Evolutionary conservation across 78 protist species (phyloP), one percentile per base, ranked within the genome.

Genomic region (Carpediemonas membranifera): DNA sequence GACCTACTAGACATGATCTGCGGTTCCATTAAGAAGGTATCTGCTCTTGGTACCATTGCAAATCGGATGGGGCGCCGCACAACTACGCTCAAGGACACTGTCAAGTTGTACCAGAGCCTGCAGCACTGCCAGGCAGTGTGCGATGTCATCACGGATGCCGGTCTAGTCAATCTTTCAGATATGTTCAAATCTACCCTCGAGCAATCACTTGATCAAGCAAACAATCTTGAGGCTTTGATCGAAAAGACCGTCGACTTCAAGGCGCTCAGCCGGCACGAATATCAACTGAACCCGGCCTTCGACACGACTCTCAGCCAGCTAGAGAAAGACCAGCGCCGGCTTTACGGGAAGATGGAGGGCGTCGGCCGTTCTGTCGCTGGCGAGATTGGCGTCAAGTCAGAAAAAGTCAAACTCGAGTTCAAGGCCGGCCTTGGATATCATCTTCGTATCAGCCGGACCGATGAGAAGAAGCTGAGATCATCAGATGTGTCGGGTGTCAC

Each of bases 21-120:
- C n/a, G n/a, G n/a, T n/a, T n/a, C n/a, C n/a, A n/a, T n/a, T n/a
- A n/a, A n/a, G n/a, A n/a, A n/a, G n/a, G n/a, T n/a, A n/a, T n/a
- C n/a, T n/a, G n/a, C n/a, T n/a, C n/a, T n/a, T n/a, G n/a, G n/a
- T n/a, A n/a, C n/a, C n/a, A n/a, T n/a, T n/a, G n/a, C n/a, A n/a
- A n/a, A n/a, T n/a, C n/a, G n/a, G n/a, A n/a, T 65, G 63, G 41
- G 11, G 47, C 54, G 71, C 19, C 34, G 71, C 35, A 41, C 5
- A 16, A 3, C 39, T 2, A 14, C 36, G 25, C 71, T 65, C 37
- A 36, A 47, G 34, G 71, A 65, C 37, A 25, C 18, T 16, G 28
- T 28, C 43, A 7, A 7, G 30, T 30, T 47, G 24, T 14, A 47
- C 27, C 47, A 41, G 47, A 5, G 21, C 47, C 47, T 41, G n/a